Evolutionary conservation across 495 filamentous ascomycete species (phyloP).

Genomic region (Lophiostoma macrostomum): DNA sequence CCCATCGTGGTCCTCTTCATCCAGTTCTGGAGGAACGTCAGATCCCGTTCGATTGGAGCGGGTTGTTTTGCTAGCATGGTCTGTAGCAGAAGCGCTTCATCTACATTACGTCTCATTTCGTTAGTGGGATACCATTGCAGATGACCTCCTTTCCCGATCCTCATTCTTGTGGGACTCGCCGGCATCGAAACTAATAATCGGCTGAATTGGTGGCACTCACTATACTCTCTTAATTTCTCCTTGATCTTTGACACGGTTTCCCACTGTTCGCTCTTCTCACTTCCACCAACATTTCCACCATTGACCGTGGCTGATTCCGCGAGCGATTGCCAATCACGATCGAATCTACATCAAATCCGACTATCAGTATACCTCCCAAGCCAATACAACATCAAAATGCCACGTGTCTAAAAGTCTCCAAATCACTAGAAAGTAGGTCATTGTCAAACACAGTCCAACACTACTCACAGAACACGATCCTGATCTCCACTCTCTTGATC

Average conservation of each 20-base stretch:
- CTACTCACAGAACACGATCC: not conserved
- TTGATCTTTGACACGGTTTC: not conserved
- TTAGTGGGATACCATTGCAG: not conserved
- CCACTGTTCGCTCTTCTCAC: no score
- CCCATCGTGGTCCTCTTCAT: not conserved
- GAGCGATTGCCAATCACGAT: not conserved
- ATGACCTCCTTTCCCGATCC: no score
- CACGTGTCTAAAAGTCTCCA: no score
- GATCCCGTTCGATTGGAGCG: not conserved
- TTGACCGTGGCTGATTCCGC: not conserved
- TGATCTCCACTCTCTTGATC: not conserved
- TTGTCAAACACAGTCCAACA: no score
- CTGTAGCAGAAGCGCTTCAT: not conserved
- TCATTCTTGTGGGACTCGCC: no score
- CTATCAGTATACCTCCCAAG: no score
- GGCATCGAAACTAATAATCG: no score
- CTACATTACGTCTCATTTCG: not conserved
- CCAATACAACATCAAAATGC: no score
- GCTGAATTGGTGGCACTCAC: no score
- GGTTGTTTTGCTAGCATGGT: not conserved
- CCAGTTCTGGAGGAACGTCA: constrained; percentile 1
- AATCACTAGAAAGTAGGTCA: no score
- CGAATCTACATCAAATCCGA: no score
- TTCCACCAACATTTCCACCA: not conserved
- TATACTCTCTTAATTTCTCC: not conserved